These are phyloP conservation scores for Fonsecaea erecta DNA, from an alignment of 2,329 filamentous ascomycete species.

Conservation along the genomic window DNA sequence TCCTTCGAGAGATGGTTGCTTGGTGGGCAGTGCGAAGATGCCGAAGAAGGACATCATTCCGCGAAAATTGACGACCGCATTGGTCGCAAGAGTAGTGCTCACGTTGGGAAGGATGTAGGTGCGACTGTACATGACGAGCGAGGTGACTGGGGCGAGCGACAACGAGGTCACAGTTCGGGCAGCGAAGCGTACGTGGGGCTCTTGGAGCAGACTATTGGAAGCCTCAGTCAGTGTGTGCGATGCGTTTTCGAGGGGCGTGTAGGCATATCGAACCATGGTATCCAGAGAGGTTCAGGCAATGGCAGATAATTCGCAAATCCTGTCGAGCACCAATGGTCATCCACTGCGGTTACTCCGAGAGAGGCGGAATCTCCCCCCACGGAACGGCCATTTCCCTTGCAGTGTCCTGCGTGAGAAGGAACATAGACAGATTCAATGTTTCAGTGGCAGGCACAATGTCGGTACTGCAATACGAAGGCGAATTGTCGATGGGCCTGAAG, in stretches of 20 bases:
- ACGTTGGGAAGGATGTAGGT: conserved; percentile 28
- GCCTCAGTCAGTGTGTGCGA: not conserved
- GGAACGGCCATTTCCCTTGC: not conserved
- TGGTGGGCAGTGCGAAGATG: conserved; percentile 32
- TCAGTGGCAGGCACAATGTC: not conserved
- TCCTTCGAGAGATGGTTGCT: conserved; percentile 21
- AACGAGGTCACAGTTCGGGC: conserved; percentile 29
- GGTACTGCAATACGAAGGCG: not conserved
- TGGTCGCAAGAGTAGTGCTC: conserved; percentile 29
- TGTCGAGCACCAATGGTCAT: not conserved
- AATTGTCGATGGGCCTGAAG: not conserved
- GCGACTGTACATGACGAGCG: conserved; percentile 31
- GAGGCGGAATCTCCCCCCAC: not conserved
- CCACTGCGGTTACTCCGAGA: not conserved
- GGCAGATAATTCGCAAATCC: not conserved
- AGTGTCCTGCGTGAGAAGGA: not conserved
- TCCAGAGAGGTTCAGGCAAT: not conserved
- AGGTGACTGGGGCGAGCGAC: conserved; percentile 32
- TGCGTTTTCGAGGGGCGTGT: not conserved
- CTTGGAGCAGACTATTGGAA: conserved; percentile 17
- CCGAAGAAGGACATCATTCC: conserved; percentile 32
- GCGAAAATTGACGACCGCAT: conserved; percentile 30
- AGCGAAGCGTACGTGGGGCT: conserved; percentile 25
- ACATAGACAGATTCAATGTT: not conserved
- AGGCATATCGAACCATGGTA: conserved; percentile 3